Conservation (phyloP, 768 basidiomycete species). For the Albatrellus ellisii region DNA sequence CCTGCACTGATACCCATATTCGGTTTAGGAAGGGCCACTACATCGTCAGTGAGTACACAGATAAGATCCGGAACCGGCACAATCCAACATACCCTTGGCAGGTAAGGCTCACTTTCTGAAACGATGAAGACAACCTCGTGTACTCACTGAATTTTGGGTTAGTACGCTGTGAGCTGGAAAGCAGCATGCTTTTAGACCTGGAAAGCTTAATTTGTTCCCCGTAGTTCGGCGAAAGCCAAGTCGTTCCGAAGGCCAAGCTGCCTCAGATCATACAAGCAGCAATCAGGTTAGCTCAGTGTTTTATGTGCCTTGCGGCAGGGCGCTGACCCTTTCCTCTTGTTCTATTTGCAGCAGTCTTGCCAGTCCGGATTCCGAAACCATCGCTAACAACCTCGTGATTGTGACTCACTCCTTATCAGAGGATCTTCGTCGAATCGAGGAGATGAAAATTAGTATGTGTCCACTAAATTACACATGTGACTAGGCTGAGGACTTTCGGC, state of each 20-base stretch:
- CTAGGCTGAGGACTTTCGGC: constrained; percentile 3
- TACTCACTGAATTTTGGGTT: constrained; percentile 5
- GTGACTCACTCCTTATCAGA: constrained; percentile 49
- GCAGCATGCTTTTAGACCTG: constrained; percentile 2
- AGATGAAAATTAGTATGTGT: constrained; percentile 67
- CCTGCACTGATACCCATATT: constrained; percentile 11
- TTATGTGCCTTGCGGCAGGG: background rate
- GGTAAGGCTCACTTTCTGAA: constrained; percentile 29
- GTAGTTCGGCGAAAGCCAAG: constrained; percentile 71
- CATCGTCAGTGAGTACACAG: constrained; percentile 55
- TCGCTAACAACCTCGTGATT: constrained; percentile 56
- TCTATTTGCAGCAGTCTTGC: constrained; percentile 43
- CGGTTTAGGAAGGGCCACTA: constrained; percentile 49
- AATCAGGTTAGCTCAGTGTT: constrained; percentile 37
- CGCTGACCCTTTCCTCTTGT: background rate
- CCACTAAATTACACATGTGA: background rate
- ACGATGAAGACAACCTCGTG: constrained; percentile 12
- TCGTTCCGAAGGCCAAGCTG: constrained; percentile 52
- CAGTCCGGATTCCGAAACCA: constrained; percentile 66
- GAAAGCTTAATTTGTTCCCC: constrained; percentile 5
- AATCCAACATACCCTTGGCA: constrained; percentile 60
- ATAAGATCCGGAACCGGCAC: constrained; percentile 49
- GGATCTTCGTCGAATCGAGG: constrained; percentile 51
- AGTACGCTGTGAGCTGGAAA: constrained; percentile 50
- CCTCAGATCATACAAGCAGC: constrained; percentile 59